Percentiles rank a stretch among this genome's conserved stretches.
Evolutionary conservation across 192 early-diverging fungal species (phyloP).

Genomic region (Ambispora gerdemannii): DNA sequence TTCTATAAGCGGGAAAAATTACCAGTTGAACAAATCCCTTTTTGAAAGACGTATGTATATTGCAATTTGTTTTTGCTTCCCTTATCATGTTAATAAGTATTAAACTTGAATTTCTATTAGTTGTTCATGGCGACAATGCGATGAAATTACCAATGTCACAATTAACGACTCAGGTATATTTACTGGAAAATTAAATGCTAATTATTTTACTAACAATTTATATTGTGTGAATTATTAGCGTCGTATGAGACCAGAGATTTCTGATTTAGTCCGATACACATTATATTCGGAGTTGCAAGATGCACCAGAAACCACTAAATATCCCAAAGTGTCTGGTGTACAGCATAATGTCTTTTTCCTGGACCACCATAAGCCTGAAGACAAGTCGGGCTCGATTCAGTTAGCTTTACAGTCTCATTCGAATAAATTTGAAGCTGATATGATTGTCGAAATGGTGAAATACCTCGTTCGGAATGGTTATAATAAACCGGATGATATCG

Average conservation of each 20-base stretch:
- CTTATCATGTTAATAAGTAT: background rate
- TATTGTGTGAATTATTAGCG: slow-evolving; percentile 40
- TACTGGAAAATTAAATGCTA: background rate
- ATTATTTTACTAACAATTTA: background rate
- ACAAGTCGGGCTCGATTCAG: slow-evolving; percentile 30
- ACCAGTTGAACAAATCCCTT: slow-evolving; percentile 44
- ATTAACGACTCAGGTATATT: slow-evolving; percentile 30
- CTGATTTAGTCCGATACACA: slow-evolving; percentile 44
- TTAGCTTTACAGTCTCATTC: slow-evolving; percentile 45
- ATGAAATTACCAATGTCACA: slow-evolving; percentile 1
- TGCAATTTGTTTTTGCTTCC: background rate
- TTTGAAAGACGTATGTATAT: slow-evolving; percentile 51
- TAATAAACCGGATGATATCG: slow-evolving; percentile 43
- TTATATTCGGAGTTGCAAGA: slow-evolving; percentile 49
- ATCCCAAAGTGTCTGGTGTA: slow-evolving; percentile 43
- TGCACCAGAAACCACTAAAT: slow-evolving; percentile 28
- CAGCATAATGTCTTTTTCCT: slow-evolving; percentile 48
- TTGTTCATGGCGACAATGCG: slow-evolving; percentile 6
- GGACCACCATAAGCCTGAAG: slow-evolving; percentile 46
- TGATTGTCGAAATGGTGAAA: slow-evolving; percentile 45
- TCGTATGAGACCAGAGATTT: slow-evolving; percentile 54
- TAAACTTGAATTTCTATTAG: too few relatives aligned
- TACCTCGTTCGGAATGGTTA: slow-evolving; percentile 56
- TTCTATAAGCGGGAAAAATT: slow-evolving; percentile 37
- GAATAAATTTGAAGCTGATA: slow-evolving; percentile 48